phyloP scores from a whole-genome alignment of 441 rosid genomes.

The Sinapis alba region DNA sequence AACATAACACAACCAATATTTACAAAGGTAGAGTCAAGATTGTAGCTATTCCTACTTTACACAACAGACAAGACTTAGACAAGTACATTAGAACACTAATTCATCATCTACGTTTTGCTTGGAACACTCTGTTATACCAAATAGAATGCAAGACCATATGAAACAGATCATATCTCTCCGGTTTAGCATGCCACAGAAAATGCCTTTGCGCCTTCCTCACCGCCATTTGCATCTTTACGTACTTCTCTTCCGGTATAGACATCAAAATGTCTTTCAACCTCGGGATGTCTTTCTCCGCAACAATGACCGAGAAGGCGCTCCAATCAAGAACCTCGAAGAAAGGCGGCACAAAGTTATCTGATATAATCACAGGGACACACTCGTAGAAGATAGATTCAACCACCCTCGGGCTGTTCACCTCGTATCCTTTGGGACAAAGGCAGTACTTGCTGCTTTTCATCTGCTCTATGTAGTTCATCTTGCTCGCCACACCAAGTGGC shows the following conservation, averaged over 20 bases:
- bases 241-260: constrained; percentile 68
- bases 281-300: constrained; percentile 83
- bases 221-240: constrained; percentile 65
- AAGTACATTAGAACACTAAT: background rate
- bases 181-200: constrained; percentile 86
- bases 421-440: constrained; percentile 86
- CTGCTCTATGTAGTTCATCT: constrained; percentile 82
- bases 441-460: constrained; percentile 95
- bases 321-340: constrained; percentile 85
- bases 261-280: constrained; percentile 62
- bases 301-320: constrained; percentile 66
- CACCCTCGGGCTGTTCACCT: constrained; percentile 89
- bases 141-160: constrained; percentile 92
- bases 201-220: constrained; percentile 78
- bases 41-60: background rate
- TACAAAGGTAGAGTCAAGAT: background rate
- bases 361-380: constrained; percentile 86
- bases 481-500: constrained; percentile 92
- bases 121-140: constrained; percentile 86
- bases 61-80: constrained; percentile 3
- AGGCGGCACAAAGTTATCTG: constrained; percentile 87
- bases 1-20: background rate
- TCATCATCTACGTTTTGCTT: constrained; percentile 61
- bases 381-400: constrained; percentile 87
- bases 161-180: constrained; percentile 81